Base-by-base conservation (phyloP, 1,139 yeast genomes). In the Geotrichum restrictum region DNA sequence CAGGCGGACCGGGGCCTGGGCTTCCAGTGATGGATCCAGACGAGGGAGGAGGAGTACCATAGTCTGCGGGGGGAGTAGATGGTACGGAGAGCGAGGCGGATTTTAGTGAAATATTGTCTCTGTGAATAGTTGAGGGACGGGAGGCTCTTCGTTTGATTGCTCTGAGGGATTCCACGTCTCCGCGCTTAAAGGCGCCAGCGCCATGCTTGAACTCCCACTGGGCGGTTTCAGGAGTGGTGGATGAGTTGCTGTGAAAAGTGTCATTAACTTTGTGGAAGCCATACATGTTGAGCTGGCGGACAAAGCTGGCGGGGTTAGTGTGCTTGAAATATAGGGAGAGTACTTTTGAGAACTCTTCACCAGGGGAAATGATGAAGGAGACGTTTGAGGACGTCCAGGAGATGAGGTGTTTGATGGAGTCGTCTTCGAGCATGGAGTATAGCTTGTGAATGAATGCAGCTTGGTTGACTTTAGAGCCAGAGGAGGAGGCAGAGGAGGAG, bases 221-320 rank as follows among this genome's bases (percentile, higher is more conserved):
- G 3, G 78, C 59, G 6, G 42, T 50, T 52, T 63, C 64, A 51
- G 49, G 29, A 21, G 41, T 48, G 2, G 55, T 14, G 22, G 53
- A 41, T 39, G 52, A 52, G 39, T 57, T 44, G 39, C 62, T 56
- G 58, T 61, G 65, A 43, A 64, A 59, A 27, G 64, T 62, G 53
- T 67, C 69, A 57, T 62, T 66, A 33, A 69, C 65, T 70, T 93
- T 93, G 71, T 93, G 98, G 88, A 96, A 93, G 38, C 98, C 98
- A 65, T 93, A 93, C 95, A 93, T 93, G 70, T 93, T 93, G 65
- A 93, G 77, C 67, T 93, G 98, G 55, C 98, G 80, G 10, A 93
- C 98, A 75, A 93, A 93, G 58, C 94, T 83, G 27, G 98, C 91
- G 71, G 93, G 91, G 69, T 93, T 91, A 59, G 88, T 85, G 69